These are phyloP conservation scores for Penicillium polonicum DNA, from an alignment of 2,329 filamentous ascomycete species.

Conservation along the genomic window DNA sequence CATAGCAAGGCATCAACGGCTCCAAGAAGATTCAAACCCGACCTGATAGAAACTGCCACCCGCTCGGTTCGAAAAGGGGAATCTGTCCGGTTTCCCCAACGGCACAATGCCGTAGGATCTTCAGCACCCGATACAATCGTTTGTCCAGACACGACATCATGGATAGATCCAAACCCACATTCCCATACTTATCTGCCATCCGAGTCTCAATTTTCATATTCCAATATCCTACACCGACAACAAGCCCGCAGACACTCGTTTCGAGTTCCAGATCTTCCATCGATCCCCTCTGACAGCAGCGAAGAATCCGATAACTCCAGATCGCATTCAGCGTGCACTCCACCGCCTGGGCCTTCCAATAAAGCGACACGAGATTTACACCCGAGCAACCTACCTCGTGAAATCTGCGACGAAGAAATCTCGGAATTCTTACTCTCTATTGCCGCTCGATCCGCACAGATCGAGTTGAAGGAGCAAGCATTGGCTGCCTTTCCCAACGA, in stretches of 20 bases:
- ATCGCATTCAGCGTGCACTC: conserved; percentile 48
- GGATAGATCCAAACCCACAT: conserved; percentile 45
- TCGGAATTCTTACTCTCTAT: conserved; percentile 75
- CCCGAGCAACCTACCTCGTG: conserved; percentile 32
- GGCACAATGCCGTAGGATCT: conserved; percentile 19
- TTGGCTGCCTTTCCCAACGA: conserved; percentile 52
- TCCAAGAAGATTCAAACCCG: conserved; percentile 32
- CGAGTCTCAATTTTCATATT: conserved; percentile 49
- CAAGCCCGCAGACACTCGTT: conserved; percentile 55
- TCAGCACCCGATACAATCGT: neutral
- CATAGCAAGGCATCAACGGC: neutral
- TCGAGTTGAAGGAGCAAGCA: conserved; percentile 69
- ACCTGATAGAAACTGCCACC: conserved; percentile 34
- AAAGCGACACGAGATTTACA: conserved; percentile 37
- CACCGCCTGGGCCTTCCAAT: conserved; percentile 24
- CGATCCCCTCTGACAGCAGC: conserved; percentile 61
- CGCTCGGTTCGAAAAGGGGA: conserved; percentile 30
- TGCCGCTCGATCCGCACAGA: conserved; percentile 75
- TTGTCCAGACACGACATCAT: conserved; percentile 7
- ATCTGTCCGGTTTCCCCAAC: conserved; percentile 39
- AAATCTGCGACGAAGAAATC: conserved; percentile 72
- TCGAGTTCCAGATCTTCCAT: conserved; percentile 59
- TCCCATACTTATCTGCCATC: conserved; percentile 52
- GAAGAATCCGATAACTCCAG: conserved; percentile 46
- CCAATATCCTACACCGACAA: conserved; percentile 41